Evolutionary conservation across 73 alveolate genomes (phyloP).

Genomic region (Effrenium voratum): DNA sequence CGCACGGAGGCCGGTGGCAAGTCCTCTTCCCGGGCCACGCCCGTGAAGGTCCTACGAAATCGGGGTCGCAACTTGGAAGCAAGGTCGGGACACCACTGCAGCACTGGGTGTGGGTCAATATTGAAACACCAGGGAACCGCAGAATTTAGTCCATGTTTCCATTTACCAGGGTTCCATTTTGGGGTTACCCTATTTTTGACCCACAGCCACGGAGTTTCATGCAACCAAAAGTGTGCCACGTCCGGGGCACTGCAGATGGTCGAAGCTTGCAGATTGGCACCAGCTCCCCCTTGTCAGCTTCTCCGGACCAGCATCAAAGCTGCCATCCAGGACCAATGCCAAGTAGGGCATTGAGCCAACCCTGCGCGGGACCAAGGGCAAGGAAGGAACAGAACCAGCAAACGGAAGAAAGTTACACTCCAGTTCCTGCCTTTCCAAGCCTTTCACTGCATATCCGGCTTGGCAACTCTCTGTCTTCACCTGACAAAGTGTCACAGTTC

Average conservation of each 20-base stretch:
- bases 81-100: background rate
- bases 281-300: background rate
- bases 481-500: background rate
- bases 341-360: slow-evolving; percentile 57
- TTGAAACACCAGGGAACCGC: background rate
- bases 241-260: background rate
- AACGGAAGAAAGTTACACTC: background rate
- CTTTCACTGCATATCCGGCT: background rate
- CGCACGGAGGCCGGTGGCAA: background rate
- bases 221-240: background rate
- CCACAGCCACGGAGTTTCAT: background rate
- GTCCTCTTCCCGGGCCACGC: background rate
- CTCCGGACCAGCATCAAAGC: slow-evolving; percentile 3
- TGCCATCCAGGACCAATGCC: slow-evolving; percentile 57
- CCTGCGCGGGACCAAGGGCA: background rate
- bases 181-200: background rate
- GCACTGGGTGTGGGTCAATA: background rate
- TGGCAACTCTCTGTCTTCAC: slow-evolving; percentile 31
- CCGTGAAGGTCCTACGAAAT: background rate
- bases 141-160: background rate
- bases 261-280: slow-evolving; percentile 3
- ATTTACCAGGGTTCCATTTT: background rate
- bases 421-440: background rate
- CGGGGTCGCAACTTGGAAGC: too few species aligned
- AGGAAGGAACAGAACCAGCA: background rate